Conservation (phyloP, 2,329 filamentous ascomycete genomes). For the Chalaropsis thielavioides region DNA sequence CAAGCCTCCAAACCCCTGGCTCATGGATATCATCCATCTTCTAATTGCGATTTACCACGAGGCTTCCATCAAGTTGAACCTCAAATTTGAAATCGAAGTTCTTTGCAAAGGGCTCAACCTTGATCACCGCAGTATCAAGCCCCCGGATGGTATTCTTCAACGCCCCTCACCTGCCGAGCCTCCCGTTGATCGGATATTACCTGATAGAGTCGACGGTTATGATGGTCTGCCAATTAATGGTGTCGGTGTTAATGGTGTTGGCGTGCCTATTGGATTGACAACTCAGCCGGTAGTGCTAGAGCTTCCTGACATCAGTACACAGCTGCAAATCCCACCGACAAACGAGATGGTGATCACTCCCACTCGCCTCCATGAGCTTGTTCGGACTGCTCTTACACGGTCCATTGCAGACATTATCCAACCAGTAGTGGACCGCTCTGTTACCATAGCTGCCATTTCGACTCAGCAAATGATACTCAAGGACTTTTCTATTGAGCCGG, state of each 20-base stretch:
- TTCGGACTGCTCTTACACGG: constrained; percentile 71
- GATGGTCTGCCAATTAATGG: constrained; percentile 69
- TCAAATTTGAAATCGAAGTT: constrained; percentile 98
- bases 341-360: constrained; percentile 67
- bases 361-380: constrained; percentile 56
- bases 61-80: constrained; percentile 84
- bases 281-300: constrained; percentile 63
- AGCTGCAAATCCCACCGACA: constrained; percentile 66
- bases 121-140: constrained; percentile 85
- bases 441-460: constrained; percentile 94
- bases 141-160: constrained; percentile 72
- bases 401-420: constrained; percentile 94
- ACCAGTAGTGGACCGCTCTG: constrained; percentile 90
- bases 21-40: constrained; percentile 88
- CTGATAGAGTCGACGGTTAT: constrained; percentile 64
- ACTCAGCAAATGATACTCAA: constrained; percentile 92
- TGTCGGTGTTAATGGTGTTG: constrained; percentile 45
- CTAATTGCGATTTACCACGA: constrained; percentile 89
- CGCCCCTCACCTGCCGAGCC: constrained; percentile 30
- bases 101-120: constrained; percentile 82
- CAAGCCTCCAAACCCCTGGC: constrained; percentile 87
- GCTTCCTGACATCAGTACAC: constrained; percentile 68
- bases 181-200: constrained; percentile 46
- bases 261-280: constrained; percentile 52
- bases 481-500: constrained; percentile 85